A percentile compares a stretch with the other conserved stretches of the same genome.
These are phyloP conservation scores for Epithele typhae DNA, from an alignment of 768 basidiomycete genomes.

Conservation along the genomic window DNA sequence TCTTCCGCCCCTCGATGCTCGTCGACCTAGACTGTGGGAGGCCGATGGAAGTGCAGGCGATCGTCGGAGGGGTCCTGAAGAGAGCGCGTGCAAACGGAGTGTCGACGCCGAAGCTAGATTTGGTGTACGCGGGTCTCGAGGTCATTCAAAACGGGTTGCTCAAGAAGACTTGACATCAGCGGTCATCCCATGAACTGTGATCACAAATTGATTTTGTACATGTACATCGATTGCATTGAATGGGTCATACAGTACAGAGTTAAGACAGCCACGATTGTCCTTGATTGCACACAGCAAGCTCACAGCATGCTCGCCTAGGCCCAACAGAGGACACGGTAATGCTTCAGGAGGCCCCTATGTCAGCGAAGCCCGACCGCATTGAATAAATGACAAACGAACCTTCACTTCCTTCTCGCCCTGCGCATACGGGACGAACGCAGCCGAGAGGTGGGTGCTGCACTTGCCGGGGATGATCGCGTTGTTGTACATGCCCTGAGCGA, in stretches of 20 bases:
- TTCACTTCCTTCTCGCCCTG: slow-evolving; percentile 47
- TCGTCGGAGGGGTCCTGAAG: slow-evolving; percentile 26
- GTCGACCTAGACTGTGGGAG: slow-evolving; percentile 32
- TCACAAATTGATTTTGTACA: no score
- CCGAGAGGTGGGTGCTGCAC: slow-evolving; percentile 48
- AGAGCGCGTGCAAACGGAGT: slow-evolving; percentile 12
- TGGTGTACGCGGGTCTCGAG: slow-evolving; percentile 20
- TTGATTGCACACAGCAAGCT: background rate
- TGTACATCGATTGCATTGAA: background rate
- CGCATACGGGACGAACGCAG: slow-evolving; percentile 51
- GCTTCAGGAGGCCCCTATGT: no score
- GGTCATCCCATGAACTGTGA: no score
- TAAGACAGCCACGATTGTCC: background rate
- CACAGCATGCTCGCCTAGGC: slow-evolving; percentile 6
- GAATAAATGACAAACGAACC: slow-evolving; percentile 28
- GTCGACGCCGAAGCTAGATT: slow-evolving; percentile 14
- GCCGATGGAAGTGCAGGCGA: slow-evolving; percentile 37
- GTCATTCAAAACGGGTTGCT: slow-evolving; percentile 18
- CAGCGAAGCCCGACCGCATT: no score
- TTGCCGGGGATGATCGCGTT: slow-evolving; percentile 62
- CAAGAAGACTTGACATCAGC: no score
- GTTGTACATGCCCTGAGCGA: slow-evolving; percentile 54
- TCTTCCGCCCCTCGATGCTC: slow-evolving; percentile 34
- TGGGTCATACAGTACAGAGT: background rate
- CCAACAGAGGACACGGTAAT: slow-evolving; percentile 41